Percentiles rank a stretch among this genome's conserved stretches.
phyloP scores from a whole-genome alignment of 192 early-diverging fungal genomes.

The Allomyces arbusculus region DNA sequence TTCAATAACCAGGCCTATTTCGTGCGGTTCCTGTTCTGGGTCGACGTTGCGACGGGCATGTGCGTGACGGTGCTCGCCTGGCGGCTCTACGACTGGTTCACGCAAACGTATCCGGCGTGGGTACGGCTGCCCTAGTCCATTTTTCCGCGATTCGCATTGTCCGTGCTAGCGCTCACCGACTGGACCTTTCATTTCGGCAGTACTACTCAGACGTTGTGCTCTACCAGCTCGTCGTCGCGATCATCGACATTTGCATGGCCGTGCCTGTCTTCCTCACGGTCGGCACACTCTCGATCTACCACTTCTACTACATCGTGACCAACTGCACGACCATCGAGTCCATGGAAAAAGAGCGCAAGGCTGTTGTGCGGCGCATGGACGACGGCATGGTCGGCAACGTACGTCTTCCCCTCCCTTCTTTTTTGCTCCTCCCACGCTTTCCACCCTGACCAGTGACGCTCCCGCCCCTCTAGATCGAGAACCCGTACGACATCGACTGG shows the following conservation, averaged over 20 bases:
- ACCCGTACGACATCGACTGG: slow-evolving; percentile 66
- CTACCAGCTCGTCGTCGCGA: slow-evolving; percentile 35
- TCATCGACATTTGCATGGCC: slow-evolving; percentile 49
- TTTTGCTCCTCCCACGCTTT: not conserved
- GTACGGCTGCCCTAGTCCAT: no score
- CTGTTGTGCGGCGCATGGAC: slow-evolving; percentile 27
- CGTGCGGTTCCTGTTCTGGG: slow-evolving; percentile 56
- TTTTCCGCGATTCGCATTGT: no score
- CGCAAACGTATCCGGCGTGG: not conserved
- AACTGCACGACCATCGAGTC: slow-evolving; percentile 74
- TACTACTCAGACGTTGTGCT: not conserved
- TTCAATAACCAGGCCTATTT: slow-evolving; percentile 52
- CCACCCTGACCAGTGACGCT: not conserved
- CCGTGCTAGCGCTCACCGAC: no score
- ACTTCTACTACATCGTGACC: slow-evolving; percentile 41
- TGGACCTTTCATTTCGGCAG: not conserved
- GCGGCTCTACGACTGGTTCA: slow-evolving; percentile 15
- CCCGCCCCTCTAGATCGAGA: slow-evolving; percentile 16
- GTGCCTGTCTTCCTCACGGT: slow-evolving; percentile 48
- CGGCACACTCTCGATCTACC: slow-evolving; percentile 43
- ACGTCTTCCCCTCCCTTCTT: not conserved
- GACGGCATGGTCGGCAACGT: slow-evolving; percentile 35
- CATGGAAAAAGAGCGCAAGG: slow-evolving; percentile 50
- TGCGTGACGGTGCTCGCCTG: slow-evolving; percentile 28
- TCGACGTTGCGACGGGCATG: slow-evolving; percentile 31